These are phyloP conservation scores for Sugiyamaella neomexicana DNA, from an alignment of 1,139 yeast species.

Conservation along the genomic window DNA sequence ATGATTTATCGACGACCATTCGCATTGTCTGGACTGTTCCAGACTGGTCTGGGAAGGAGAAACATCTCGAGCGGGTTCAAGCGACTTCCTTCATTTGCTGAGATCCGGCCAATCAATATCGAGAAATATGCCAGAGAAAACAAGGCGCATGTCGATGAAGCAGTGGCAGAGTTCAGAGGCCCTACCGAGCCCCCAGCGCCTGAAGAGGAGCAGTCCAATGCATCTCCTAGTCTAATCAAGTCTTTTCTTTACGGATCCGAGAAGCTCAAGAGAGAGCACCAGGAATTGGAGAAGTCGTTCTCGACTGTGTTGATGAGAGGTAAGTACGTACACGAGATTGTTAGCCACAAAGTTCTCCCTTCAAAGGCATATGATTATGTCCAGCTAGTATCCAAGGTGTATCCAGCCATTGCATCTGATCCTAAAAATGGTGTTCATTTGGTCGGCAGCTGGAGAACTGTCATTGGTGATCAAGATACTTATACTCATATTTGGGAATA, in stretches of 20 bases:
- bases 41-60: not conserved
- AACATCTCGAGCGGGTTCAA: conserved; percentile 17
- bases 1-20: conserved; percentile 12
- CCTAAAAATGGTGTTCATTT: conserved; percentile 40
- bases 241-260: conserved; percentile 43
- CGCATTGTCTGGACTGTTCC: conserved; percentile 1
- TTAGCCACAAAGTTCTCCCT: conserved; percentile 43
- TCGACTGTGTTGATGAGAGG: conserved; percentile 44
- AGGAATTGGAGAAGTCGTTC: conserved; percentile 41
- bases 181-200: conserved; percentile 18
- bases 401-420: conserved; percentile 41
- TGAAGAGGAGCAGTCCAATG: conserved; percentile 16
- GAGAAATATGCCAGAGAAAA: conserved; percentile 36
- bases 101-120: conserved; percentile 38
- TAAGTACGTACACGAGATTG: conserved; percentile 46
- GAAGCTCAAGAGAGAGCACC: conserved; percentile 39
- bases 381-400: conserved; percentile 38
- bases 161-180: conserved; percentile 27
- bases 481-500: conserved; percentile 47
- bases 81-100: conserved; percentile 41
- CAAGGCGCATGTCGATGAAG: conserved; percentile 23
- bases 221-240: conserved; percentile 37
- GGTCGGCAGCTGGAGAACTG: conserved; percentile 47
- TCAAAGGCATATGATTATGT: conserved; percentile 41
- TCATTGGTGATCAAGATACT: conserved; percentile 45